These are phyloP conservation scores for Daldinia eschscholtzii DNA, from an alignment of 2,329 filamentous ascomycete genomes.

Conservation along the genomic window DNA sequence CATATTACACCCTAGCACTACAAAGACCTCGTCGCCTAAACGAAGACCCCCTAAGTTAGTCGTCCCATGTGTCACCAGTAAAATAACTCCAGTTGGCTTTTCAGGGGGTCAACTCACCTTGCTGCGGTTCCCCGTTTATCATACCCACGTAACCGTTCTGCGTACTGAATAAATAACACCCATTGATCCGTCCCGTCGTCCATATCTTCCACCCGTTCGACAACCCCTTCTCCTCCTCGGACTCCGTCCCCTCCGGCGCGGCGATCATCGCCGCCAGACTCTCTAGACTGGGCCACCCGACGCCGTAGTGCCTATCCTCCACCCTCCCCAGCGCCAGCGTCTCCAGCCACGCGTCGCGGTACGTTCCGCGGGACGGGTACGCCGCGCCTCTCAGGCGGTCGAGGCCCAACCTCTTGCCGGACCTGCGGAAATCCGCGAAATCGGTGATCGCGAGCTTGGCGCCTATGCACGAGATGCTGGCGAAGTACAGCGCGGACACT, in stretches of 20 bases:
- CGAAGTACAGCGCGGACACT: slow-evolving; percentile 26
- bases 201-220: not conserved
- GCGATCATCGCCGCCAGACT: not conserved
- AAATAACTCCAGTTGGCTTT: not conserved
- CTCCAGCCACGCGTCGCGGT: slow-evolving; percentile 35
- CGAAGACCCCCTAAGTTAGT: not conserved
- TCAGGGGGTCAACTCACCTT: slow-evolving; percentile 20
- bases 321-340: slow-evolving; percentile 11
- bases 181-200: not conserved
- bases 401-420: not conserved
- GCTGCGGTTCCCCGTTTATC: not conserved
- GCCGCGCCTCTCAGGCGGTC: not conserved
- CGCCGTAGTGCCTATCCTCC: slow-evolving; percentile 3
- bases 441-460: not conserved
- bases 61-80: not conserved
- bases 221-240: not conserved
- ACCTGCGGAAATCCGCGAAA: slow-evolving; percentile 7
- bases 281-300: slow-evolving; percentile 7
- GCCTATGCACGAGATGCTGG: slow-evolving; percentile 16
- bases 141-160: slow-evolving; percentile 32
- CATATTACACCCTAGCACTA: slow-evolving; percentile 35
- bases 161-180: slow-evolving; percentile 17
- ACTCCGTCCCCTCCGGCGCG: not conserved
- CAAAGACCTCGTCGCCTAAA: slow-evolving; percentile 41
- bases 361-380: slow-evolving; percentile 36